These are phyloP conservation scores for Coccinonectria pachysandricola DNA, from an alignment of 2,329 filamentous ascomycete genomes.

Conservation along the genomic window DNA sequence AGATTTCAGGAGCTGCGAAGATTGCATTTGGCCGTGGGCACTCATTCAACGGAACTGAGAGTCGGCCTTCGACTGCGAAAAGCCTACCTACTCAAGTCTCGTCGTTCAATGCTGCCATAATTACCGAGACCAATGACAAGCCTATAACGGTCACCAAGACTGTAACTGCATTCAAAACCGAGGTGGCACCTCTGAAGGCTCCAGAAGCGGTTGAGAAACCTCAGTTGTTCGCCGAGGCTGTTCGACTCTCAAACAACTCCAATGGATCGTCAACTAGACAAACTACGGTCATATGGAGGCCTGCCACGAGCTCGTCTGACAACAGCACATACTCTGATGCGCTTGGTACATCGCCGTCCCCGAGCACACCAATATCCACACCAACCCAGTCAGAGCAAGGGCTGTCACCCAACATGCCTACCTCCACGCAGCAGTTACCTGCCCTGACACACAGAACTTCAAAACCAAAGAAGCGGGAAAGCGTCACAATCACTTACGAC, in stretches of 20 bases:
- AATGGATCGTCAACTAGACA: conserved; percentile 2
- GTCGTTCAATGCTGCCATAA: too few species aligned
- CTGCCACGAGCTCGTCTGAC: conserved; percentile 24
- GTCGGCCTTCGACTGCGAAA: conserved; percentile 7
- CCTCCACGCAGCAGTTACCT: too few species aligned
- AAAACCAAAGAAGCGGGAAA: conserved; percentile 5
- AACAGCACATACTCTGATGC: conserved; percentile 30
- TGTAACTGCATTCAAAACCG: too few species aligned
- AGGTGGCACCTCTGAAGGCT: too few species aligned
- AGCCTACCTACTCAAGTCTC: conserved; percentile 1
- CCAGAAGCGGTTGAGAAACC: too few species aligned
- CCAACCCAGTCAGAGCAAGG: conserved; percentile 30
- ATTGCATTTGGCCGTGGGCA: conserved; percentile 19
- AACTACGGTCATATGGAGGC: conserved; percentile 5
- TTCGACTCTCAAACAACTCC: conserved; percentile 5
- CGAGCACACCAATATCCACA: conserved; percentile 30
- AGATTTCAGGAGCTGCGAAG: conserved; percentile 26
- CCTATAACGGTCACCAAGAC: too few species aligned
- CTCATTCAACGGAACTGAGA: conserved; percentile 7
- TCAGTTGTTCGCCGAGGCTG: conserved; percentile 2
- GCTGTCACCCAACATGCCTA: conserved; percentile 10
- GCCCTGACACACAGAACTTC: conserved; percentile 1
- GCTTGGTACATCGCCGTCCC: conserved; percentile 23
- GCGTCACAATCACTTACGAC: conserved; percentile 16
- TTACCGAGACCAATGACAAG: too few species aligned